Conservation (phyloP, 2,329 filamentous ascomycete genomes). For the Cytospora piceae region DNA sequence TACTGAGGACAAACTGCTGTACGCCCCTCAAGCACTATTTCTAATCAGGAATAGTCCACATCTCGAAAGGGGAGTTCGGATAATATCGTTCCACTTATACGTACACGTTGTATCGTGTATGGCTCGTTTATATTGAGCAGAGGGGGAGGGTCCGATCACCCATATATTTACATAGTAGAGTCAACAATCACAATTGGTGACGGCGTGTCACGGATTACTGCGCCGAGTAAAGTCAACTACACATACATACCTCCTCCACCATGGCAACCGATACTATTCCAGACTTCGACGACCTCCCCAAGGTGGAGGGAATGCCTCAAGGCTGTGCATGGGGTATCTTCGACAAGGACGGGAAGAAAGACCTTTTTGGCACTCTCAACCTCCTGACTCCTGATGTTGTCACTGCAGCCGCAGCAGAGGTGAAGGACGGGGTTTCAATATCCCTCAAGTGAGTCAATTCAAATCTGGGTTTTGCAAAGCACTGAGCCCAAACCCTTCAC, state of each 20-base stretch:
- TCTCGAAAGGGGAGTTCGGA: no score
- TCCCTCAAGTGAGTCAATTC: slow-evolving; percentile 55
- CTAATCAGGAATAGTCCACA: no score
- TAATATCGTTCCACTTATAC: no score
- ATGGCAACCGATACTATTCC: slow-evolving; percentile 8
- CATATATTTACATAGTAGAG: no score
- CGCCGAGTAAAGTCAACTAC: no score
- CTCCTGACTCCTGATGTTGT: slow-evolving; percentile 53
- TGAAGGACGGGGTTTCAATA: slow-evolving; percentile 53
- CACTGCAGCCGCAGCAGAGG: slow-evolving; percentile 46
- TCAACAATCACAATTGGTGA: no score
- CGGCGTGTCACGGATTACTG: neutral
- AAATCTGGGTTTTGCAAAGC: neutral
- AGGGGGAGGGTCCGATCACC: no score
- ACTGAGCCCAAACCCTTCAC: neutral
- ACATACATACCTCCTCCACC: neutral
- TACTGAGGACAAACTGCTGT: no score
- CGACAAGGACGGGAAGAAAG: slow-evolving; percentile 53
- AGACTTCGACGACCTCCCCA: slow-evolving; percentile 32
- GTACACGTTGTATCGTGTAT: no score
- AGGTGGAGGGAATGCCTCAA: slow-evolving; percentile 32
- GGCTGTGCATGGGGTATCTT: slow-evolving; percentile 53
- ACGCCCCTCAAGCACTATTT: no score
- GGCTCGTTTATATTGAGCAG: no score
- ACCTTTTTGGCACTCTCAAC: slow-evolving; percentile 57